Evolutionary conservation across 371 early-diverging fungal species (phyloP).

Genomic region (Saksenaea vasiformis): DNA sequence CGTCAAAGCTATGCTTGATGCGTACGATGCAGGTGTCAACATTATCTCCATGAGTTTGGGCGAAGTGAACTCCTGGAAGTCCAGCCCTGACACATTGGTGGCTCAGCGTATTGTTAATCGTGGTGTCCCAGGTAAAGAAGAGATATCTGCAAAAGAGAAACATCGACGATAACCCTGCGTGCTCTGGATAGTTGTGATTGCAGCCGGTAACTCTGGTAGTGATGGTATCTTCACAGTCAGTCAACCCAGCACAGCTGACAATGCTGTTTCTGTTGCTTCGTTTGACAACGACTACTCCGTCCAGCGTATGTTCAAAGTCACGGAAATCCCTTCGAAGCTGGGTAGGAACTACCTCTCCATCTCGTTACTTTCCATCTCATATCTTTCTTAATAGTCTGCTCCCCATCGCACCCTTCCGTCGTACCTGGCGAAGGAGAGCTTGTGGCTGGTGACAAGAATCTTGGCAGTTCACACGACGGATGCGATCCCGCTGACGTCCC

Average conservation of each 20-base stretch:
- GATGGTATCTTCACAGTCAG: conserved; percentile 51
- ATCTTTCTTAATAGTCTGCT: conserved; percentile 29
- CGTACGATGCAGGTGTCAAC: conserved; percentile 57
- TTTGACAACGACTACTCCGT: conserved; percentile 44
- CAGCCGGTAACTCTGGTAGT: conserved; percentile 62
- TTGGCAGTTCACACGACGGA: conserved; percentile 18
- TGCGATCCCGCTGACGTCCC: conserved; percentile 19
- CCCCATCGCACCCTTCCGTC: neutral
- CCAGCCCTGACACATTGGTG: conserved; percentile 34
- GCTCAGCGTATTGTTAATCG: conserved; percentile 37
- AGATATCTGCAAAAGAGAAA: neutral
- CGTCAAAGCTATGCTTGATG: conserved; percentile 60
- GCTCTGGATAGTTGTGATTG: conserved; percentile 51
- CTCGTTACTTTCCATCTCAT: neutral
- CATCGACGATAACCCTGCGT: neutral
- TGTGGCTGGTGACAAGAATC: conserved; percentile 10
- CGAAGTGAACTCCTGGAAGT: conserved; percentile 52
- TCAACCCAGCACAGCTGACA: conserved; percentile 51
- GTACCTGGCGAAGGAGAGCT: neutral
- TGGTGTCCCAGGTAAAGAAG: conserved; percentile 26
- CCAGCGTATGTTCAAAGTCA: conserved; percentile 17
- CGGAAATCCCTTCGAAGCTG: conserved; percentile 14
- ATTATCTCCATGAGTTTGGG: conserved; percentile 74
- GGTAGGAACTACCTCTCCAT: neutral
- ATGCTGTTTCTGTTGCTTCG: conserved; percentile 64